Evolutionary conservation across 2,329 filamentous ascomycete species (phyloP).

Genomic region (Incumbomyces lentus): DNA sequence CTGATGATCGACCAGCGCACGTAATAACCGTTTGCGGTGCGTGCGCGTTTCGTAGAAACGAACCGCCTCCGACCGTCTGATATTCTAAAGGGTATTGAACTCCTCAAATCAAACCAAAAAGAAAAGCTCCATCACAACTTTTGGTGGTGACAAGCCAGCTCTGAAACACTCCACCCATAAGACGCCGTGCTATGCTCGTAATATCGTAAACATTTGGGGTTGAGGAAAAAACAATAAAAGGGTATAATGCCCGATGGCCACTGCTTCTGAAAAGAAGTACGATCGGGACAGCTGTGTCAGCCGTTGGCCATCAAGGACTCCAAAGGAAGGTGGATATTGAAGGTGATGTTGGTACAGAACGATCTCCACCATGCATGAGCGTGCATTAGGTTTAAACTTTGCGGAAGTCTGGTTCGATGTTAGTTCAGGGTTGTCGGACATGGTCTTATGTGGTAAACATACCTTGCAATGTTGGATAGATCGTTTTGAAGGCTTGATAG

Average conservation of each 20-base stretch:
- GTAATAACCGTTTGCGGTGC: slow-evolving; percentile 4
- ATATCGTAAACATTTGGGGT: slow-evolving; percentile 7
- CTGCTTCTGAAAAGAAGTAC: background rate
- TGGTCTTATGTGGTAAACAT: slow-evolving; percentile 24
- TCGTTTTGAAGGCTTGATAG: slow-evolving; percentile 92
- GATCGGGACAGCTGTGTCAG: slow-evolving; percentile 2
- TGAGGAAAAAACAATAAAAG: slow-evolving; percentile 11
- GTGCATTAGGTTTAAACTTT: slow-evolving; percentile 40
- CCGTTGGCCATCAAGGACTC: slow-evolving; percentile 7
- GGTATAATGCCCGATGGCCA: slow-evolving; percentile 2
- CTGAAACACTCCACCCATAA: slow-evolving; percentile 14
- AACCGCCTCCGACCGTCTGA: slow-evolving; percentile 14
- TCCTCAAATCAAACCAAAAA: slow-evolving; percentile 10
- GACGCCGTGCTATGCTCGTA: slow-evolving; percentile 22
- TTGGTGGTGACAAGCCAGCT: slow-evolving; percentile 12
- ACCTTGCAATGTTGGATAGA: slow-evolving; percentile 91
- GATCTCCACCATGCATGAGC: slow-evolving; percentile 6
- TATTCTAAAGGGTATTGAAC: slow-evolving; percentile 7
- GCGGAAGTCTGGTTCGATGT: slow-evolving; percentile 45
- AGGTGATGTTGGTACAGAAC: slow-evolving; percentile 15
- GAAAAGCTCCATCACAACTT: slow-evolving; percentile 12
- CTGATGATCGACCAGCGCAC: slow-evolving; percentile 19
- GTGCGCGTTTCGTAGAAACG: slow-evolving; percentile 2
- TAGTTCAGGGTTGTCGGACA: slow-evolving; percentile 12
- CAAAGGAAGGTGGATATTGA: background rate